Evolutionary conservation across 352 stramenopile genomes (phyloP).

Genomic region (Paralagenidium karlingii): DNA sequence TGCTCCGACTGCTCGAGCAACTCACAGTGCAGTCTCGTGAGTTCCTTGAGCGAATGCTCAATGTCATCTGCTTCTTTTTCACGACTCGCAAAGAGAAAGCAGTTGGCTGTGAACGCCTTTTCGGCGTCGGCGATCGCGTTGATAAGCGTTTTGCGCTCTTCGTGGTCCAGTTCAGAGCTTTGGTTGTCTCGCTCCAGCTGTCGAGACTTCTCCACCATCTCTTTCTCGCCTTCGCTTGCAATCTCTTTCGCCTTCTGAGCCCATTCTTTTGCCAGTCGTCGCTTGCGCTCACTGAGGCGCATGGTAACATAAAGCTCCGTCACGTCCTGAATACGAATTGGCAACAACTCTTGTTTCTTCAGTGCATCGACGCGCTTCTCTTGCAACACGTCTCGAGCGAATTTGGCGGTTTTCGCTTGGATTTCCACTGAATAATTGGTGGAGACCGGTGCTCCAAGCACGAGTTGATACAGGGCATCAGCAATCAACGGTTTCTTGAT

Average conservation of each 20-base stretch:
- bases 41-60: constrained; percentile 39
- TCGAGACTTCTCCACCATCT: constrained; percentile 28
- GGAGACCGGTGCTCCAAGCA: constrained; percentile 50
- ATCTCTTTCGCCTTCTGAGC: constrained; percentile 31
- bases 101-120: constrained; percentile 37
- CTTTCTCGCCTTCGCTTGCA: constrained; percentile 26
- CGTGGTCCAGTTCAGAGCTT: constrained; percentile 13
- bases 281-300: constrained; percentile 54
- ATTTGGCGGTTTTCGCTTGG: constrained; percentile 24
- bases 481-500: constrained; percentile 26
- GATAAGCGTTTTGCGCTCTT: constrained; percentile 29
- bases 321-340: constrained; percentile 38
- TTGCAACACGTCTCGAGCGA: constrained; percentile 29
- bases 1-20: constrained; percentile 38
- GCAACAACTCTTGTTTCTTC: constrained; percentile 54
- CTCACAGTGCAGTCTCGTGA: constrained; percentile 52
- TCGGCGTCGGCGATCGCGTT: constrained; percentile 18
- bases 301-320: constrained; percentile 58
- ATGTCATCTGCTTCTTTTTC: constrained; percentile 64
- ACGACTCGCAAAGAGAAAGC: constrained; percentile 55
- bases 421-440: constrained; percentile 62
- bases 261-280: constrained; percentile 30
- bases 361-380: constrained; percentile 35
- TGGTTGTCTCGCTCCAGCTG: constrained; percentile 36
- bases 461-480: constrained; percentile 53